Evolutionary conservation across 148 eudicot genomes (phyloP).

Genomic region (Rhododendron ferrugineum): DNA sequence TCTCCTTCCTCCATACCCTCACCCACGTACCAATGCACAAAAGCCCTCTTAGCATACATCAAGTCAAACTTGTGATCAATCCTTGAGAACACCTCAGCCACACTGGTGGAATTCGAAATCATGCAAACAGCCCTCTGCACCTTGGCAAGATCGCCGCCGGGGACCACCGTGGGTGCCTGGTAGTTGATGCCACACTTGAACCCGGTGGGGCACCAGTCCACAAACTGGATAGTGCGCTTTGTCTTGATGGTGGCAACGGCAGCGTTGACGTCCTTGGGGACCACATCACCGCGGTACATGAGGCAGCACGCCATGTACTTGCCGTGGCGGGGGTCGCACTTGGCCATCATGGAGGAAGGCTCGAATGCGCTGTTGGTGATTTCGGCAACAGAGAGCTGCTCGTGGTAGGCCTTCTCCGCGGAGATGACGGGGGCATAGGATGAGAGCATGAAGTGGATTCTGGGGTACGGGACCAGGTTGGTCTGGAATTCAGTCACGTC

Average conservation of each 20-base stretch:
- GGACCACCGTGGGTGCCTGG: constrained; percentile 31
- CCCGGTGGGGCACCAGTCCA: constrained; percentile 35
- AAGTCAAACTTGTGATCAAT: constrained; percentile 33
- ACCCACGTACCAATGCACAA: constrained; percentile 37
- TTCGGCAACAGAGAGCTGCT: constrained; percentile 32
- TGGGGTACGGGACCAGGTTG: constrained; percentile 32
- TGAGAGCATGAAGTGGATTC: constrained; percentile 37
- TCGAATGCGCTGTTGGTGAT: constrained; percentile 33
- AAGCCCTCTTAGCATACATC: constrained; percentile 31
- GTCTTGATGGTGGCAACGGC: constrained; percentile 32
- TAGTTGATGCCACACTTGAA: constrained; percentile 38
- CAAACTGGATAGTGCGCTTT: constrained; percentile 33
- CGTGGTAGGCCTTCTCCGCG: constrained; percentile 28
- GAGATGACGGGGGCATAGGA: constrained; percentile 38
- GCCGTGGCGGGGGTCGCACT: constrained; percentile 32
- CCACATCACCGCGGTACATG: constrained; percentile 36
- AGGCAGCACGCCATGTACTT: constrained; percentile 34
- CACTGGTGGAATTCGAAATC: constrained; percentile 32
- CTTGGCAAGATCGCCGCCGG: constrained; percentile 33
- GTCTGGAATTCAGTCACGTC: constrained; percentile 34
- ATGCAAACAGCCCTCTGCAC: constrained; percentile 34
- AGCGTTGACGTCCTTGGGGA: constrained; percentile 30
- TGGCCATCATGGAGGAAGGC: constrained; percentile 37
- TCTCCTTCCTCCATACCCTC: constrained; percentile 42
- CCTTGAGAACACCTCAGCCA: constrained; percentile 32